Percentiles rank a stretch among this genome's conserved stretches.
Evolutionary conservation across 2,329 filamentous ascomycete species (phyloP).

Genomic region (Diaporthe velutina): DNA sequence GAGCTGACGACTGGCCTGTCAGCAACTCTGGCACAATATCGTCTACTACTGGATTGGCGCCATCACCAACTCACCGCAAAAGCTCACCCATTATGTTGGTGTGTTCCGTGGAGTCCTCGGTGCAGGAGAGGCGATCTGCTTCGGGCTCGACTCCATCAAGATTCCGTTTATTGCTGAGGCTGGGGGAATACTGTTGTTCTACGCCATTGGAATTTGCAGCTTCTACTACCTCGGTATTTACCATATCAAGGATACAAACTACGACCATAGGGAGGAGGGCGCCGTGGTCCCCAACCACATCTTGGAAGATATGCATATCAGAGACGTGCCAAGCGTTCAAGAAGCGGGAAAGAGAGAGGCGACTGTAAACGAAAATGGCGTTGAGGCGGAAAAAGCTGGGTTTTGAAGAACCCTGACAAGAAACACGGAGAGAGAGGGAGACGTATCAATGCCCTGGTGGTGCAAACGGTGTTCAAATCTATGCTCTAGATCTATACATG

Average conservation of each 20-base stretch:
- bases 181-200: conserved; percentile 16
- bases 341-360: not conserved
- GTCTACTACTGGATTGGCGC: conserved; percentile 47
- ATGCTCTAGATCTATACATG: too few species aligned
- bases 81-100: conserved; percentile 42
- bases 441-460: too few species aligned
- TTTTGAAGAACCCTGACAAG: not conserved
- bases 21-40: conserved; percentile 47
- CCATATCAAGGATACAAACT: conserved; percentile 18
- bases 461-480: not conserved
- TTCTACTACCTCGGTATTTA: conserved; percentile 23
- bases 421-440: too few species aligned
- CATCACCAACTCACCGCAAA: conserved; percentile 45
- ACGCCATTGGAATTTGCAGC: not conserved
- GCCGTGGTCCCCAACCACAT: conserved; percentile 15
- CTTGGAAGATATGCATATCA: not conserved
- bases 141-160: conserved; percentile 45
- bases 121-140: conserved; percentile 47
- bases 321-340: not conserved
- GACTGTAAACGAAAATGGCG: not conserved
- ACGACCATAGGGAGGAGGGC: conserved; percentile 13
- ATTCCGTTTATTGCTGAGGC: conserved; percentile 43
- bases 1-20: not conserved
- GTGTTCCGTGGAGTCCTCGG: conserved; percentile 47
- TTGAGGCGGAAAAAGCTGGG: not conserved